Percentiles rank a stretch among this genome's conserved stretches.
These are phyloP conservation scores for Phytopythium kandeliae DNA, from an alignment of 352 stramenopile species.

Conservation along the genomic window DNA sequence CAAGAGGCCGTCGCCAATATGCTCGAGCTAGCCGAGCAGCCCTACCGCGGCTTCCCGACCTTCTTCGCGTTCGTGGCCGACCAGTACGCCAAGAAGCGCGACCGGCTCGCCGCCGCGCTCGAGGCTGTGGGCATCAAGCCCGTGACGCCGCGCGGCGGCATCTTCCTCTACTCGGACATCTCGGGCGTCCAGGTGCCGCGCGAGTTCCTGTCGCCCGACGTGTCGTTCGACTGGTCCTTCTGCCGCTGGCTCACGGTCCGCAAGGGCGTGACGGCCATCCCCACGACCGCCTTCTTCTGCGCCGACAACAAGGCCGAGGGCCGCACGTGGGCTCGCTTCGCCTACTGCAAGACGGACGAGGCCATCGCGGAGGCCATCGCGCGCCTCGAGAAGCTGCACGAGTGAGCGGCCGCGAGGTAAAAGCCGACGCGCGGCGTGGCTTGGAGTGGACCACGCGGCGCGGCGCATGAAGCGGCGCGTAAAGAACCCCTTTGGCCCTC, in stretches of 20 bases:
- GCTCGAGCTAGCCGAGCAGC: conserved; percentile 56
- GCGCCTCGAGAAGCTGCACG: conserved; percentile 38
- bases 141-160: conserved; percentile 57
- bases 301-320: conserved; percentile 65
- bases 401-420: conserved; percentile 3
- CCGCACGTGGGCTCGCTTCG: conserved; percentile 86
- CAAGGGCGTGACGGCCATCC: conserved; percentile 91
- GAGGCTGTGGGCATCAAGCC: conserved; percentile 53
- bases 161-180: conserved; percentile 82
- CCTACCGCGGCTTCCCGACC: conserved; percentile 62
- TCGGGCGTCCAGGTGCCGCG: conserved; percentile 51
- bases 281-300: conserved; percentile 90
- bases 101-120: conserved; percentile 47
- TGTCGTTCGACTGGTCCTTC: conserved; percentile 89
- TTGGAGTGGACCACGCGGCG: too few relatives aligned
- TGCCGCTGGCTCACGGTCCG: conserved; percentile 90
- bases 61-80: conserved; percentile 82
- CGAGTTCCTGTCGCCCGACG: conserved; percentile 35
- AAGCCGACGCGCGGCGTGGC: too few relatives aligned
- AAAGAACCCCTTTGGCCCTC: too few relatives aligned
- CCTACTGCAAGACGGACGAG: conserved; percentile 96
- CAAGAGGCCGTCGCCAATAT: conserved; percentile 82
- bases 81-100: conserved; percentile 70
- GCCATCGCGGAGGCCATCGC: conserved; percentile 85
- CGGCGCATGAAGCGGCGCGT: too few relatives aligned